Evolutionary conservation across 768 basidiomycete genomes (phyloP).

Genomic region (Postia placenta): DNA sequence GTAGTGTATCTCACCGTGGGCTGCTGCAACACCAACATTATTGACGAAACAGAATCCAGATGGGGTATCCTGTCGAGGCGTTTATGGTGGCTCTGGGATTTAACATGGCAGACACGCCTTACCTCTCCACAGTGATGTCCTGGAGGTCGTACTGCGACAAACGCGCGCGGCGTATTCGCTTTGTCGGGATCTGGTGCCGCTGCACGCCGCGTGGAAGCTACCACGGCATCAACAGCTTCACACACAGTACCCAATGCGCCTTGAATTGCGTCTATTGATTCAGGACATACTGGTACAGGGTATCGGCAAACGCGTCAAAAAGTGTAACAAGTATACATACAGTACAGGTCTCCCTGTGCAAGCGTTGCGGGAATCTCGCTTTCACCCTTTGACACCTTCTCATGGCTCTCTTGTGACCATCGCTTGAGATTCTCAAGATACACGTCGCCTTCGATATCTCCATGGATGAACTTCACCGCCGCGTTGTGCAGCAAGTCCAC

Average conservation of each 20-base stretch:
- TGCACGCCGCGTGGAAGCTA: slow-evolving; percentile 20
- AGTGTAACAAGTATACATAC: slow-evolving; percentile 36
- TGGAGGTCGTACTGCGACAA: slow-evolving; percentile 84
- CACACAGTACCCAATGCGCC: slow-evolving; percentile 81
- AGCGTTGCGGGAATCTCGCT: slow-evolving; percentile 73
- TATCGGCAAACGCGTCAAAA: slow-evolving; percentile 28
- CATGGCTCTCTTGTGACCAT: slow-evolving; percentile 54
- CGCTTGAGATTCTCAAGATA: slow-evolving; percentile 58
- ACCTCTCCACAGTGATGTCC: slow-evolving; percentile 90
- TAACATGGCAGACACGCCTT: no score
- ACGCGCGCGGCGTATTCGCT: slow-evolving; percentile 37
- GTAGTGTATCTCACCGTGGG: slow-evolving; percentile 58
- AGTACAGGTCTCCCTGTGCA: slow-evolving; percentile 77
- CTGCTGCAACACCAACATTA: slow-evolving; percentile 86
- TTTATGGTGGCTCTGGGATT: no score
- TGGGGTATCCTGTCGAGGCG: slow-evolving; percentile 55
- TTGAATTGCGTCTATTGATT: slow-evolving; percentile 70
- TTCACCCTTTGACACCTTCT: slow-evolving; percentile 53
- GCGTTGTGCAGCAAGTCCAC: slow-evolving; percentile 51
- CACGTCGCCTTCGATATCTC: slow-evolving; percentile 58
- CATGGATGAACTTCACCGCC: slow-evolving; percentile 72
- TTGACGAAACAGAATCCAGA: slow-evolving; percentile 96
- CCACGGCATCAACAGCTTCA: slow-evolving; percentile 76
- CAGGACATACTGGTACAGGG: slow-evolving; percentile 60
- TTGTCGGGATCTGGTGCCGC: background rate